Evolutionary conservation across 768 basidiomycete genomes (phyloP), one percentile per base, ranked within the genome.

Genomic region (Suillus weaverae): DNA sequence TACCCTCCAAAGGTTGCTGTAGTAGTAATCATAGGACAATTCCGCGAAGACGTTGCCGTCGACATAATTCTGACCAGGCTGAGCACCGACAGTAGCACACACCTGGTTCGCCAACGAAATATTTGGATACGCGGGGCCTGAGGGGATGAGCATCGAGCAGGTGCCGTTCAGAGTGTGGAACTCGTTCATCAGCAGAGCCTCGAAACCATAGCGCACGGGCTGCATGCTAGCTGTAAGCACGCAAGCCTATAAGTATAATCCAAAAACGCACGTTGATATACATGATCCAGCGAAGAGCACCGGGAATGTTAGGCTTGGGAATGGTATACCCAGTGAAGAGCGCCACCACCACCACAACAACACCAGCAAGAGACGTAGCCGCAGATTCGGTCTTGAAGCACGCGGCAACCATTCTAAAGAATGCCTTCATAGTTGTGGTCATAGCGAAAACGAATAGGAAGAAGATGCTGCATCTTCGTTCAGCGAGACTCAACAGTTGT

Each of bases 171-270:
- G 76, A 0, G 84, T 87, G 67, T 84, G 86, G 77, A 95, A 95
- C 74, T 97, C 93, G 75, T 95, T 96, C n/a, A 85, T 81, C 71
- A 96, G 81, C 41, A 95, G 74, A 1, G 84, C 81, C 66, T 94
- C 90, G 72, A 95, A 95, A 0, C 57, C 57, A 59, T 59, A 59
- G 5, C 57, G 38, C 30, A 59, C 36, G 6, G 57, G 57, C 57
- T 59, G 18, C 10, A 59, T 4, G 11, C 16, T 10, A 26, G 35
- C 13, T 1, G 36, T 57, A 22, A 57, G 26, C 9, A 22, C 30
- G 5, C 5, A 30, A 41, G 10, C 57, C 38, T 13, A 20, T 3
- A 2, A 41, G 41, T 8, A 4, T 20, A 32, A 5, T 16, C 3
- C 8, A 41, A 4, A 38, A 41, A 41, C 81, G 67, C 64, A 84